A percentile compares a stretch with the other conserved stretches of the same genome.
These are phyloP conservation scores for Jamesozyma lodderae DNA, from an alignment of 805 yeast genomes.

Conservation along the genomic window DNA sequence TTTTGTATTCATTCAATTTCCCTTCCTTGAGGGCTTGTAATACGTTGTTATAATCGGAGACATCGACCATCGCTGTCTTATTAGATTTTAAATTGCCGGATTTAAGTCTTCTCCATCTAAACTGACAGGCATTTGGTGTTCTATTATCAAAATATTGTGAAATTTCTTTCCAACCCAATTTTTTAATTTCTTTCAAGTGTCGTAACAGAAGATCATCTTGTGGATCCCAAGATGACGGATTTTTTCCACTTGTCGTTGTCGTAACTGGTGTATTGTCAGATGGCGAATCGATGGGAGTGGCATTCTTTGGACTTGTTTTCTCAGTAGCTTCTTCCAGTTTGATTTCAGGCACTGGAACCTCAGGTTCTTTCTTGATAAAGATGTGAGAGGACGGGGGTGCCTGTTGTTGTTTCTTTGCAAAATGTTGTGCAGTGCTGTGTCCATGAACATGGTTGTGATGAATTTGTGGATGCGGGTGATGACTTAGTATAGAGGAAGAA, in stretches of 20 bases:
- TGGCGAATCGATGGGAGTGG: too few relatives aligned
- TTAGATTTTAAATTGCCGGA: slow-evolving; percentile 35
- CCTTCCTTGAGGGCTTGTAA: slow-evolving; percentile 4
- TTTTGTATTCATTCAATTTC: slow-evolving; percentile 1
- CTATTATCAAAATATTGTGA: slow-evolving; percentile 68
- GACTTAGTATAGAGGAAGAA: slow-evolving; percentile 13
- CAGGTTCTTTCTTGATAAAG: too few relatives aligned
- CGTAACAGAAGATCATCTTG: slow-evolving; percentile 65
- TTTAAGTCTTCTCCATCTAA: slow-evolving; percentile 72
- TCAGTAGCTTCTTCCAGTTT: too few relatives aligned
- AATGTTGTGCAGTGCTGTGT: background rate
- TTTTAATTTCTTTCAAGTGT: slow-evolving; percentile 71
- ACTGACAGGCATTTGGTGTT: slow-evolving; percentile 85
- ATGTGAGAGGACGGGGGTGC: too few relatives aligned
- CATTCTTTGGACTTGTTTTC: too few relatives aligned
- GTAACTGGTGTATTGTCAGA: too few relatives aligned
- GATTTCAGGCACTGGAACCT: too few relatives aligned
- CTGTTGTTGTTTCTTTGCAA: too few relatives aligned
- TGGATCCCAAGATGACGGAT: slow-evolving; percentile 70
- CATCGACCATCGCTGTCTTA: slow-evolving; percentile 19
- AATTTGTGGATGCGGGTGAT: slow-evolving; percentile 19
- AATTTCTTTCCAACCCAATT: slow-evolving; percentile 84
- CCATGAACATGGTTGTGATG: slow-evolving; percentile 5
- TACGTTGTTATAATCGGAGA: slow-evolving; percentile 4
- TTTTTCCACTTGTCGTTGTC: slow-evolving; percentile 13